Evolutionary conservation across 352 stramenopile genomes (phyloP).

Genomic region (Pythium dissotocum): DNA sequence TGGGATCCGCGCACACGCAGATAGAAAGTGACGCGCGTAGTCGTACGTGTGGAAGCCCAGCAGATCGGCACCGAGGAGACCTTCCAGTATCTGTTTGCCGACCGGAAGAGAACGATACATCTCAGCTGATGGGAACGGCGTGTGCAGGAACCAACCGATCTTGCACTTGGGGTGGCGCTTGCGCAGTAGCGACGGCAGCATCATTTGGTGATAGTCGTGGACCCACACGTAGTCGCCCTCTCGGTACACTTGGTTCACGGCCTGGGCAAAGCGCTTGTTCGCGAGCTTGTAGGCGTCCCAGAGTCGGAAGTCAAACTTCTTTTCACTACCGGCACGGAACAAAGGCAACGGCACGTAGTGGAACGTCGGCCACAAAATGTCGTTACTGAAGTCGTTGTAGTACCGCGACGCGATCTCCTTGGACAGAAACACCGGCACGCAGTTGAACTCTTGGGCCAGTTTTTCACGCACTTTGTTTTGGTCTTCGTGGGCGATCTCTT

Average conservation of each 20-base stretch:
- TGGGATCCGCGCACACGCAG: constrained; percentile 70
- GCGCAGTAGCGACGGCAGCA: constrained; percentile 74
- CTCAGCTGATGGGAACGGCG: constrained; percentile 81
- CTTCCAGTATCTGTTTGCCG: constrained; percentile 75
- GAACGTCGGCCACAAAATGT: constrained; percentile 91
- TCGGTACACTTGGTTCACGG: constrained; percentile 76
- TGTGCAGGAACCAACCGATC: constrained; percentile 90
- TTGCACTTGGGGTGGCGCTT: constrained; percentile 68
- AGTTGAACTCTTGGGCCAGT: constrained; percentile 87
- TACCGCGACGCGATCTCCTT: constrained; percentile 88
- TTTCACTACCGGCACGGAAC: constrained; percentile 86
- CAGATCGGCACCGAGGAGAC: constrained; percentile 77
- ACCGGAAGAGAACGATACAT: constrained; percentile 87
- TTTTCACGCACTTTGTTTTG: constrained; percentile 80
- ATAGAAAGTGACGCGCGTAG: constrained; percentile 85
- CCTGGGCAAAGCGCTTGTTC: constrained; percentile 83
- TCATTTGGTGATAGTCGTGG: constrained; percentile 91
- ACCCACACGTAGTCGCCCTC: constrained; percentile 88
- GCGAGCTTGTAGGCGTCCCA: constrained; percentile 88
- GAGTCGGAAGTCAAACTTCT: constrained; percentile 90
- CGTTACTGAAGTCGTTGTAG: constrained; percentile 93
- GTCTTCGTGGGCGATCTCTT: constrained; percentile 86
- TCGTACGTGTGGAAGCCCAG: constrained; percentile 89
- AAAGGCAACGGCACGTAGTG: constrained; percentile 90
- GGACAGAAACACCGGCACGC: constrained; percentile 87